Evolutionary conservation across 768 basidiomycete species (phyloP).

Genomic region (Ramaria rubella): DNA sequence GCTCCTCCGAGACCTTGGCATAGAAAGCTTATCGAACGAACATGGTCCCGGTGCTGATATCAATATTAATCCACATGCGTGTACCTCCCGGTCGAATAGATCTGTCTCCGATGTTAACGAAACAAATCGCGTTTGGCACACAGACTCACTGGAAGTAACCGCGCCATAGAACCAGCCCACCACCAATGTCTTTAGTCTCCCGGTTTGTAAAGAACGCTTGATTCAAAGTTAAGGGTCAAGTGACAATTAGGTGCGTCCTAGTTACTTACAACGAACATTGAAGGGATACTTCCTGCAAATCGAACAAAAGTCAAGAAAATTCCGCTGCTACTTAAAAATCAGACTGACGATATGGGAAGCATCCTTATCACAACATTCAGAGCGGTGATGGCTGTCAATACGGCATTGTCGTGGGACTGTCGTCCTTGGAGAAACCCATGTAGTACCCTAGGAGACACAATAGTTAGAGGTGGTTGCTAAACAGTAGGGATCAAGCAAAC

Average conservation of each 20-base stretch:
- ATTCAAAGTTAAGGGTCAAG: background rate
- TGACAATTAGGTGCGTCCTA: background rate
- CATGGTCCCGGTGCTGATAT: conserved; percentile 73
- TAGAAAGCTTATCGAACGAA: conserved; percentile 4
- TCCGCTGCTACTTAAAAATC: background rate
- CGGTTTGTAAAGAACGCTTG: conserved; percentile 55
- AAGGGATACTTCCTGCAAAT: conserved; percentile 45
- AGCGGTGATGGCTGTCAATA: conserved; percentile 63
- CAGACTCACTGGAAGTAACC: conserved; percentile 60
- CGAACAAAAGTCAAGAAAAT: background rate
- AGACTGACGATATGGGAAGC: conserved; percentile 48
- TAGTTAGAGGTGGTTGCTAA: background rate
- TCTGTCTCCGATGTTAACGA: conserved; percentile 7
- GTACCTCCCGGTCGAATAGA: conserved; percentile 64
- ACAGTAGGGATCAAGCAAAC: conserved; percentile 23
- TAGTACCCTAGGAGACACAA: conserved; percentile 41
- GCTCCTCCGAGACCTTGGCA: background rate
- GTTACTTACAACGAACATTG: conserved; percentile 45
- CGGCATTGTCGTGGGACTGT: conserved; percentile 61
- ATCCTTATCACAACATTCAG: conserved; percentile 71
- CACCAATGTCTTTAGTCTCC: conserved; percentile 48
- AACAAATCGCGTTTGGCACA: background rate
- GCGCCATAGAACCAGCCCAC: conserved; percentile 65
- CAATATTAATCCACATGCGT: conserved; percentile 64
- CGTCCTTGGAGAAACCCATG: conserved; percentile 55